Conservation (phyloP, 345 rosid species). For the Citrus australasica region DNA sequence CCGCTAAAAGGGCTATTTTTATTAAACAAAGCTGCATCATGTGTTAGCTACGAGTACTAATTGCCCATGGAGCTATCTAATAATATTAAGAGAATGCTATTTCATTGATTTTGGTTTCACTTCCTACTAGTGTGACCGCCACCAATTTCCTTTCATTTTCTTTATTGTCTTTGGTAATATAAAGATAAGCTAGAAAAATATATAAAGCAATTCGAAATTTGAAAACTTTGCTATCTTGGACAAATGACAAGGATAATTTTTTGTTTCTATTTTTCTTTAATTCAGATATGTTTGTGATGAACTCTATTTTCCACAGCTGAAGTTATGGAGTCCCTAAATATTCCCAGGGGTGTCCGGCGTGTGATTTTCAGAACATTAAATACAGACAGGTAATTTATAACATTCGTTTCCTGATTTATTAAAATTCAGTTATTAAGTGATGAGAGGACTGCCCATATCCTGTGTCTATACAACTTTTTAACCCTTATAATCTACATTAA, state of each 20-base stretch:
- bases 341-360: conserved; percentile 56
- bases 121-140: not conserved
- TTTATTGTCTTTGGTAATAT: not conserved
- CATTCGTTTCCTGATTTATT: not conserved
- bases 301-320: conserved; percentile 36
- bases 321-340: conserved; percentile 54
- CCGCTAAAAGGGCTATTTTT: no score
- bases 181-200: not conserved
- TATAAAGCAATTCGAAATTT: not conserved
- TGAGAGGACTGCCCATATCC: not conserved
- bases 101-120: no score
- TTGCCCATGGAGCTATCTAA: no score
- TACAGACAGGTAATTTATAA: conserved; percentile 52
- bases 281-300: not conserved
- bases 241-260: not conserved
- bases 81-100: no score
- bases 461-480: not conserved
- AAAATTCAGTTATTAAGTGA: not conserved
- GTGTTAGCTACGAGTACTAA: no score
- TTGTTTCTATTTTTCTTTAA: not conserved
- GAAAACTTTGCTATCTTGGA: not conserved
- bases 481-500: not conserved
- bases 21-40: no score
- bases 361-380: conserved; percentile 66
- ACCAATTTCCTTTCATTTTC: not conserved